Conservation (phyloP, 1,284 basidiomycete genomes). For the Papiliotrema flavescens region DNA sequence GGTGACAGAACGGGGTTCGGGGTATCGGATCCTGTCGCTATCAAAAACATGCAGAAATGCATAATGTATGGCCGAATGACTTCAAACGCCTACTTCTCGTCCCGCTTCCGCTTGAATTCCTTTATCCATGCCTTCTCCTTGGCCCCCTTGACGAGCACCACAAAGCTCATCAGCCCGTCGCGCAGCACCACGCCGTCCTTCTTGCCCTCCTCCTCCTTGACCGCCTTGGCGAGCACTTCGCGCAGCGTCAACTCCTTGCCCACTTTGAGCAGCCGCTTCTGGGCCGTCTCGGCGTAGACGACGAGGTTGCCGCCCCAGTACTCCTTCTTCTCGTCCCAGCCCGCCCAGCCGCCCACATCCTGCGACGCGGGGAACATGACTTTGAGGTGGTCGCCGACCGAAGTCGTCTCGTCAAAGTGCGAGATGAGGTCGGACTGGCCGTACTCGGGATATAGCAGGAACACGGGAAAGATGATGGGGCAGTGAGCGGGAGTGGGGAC, state of each 20-base stretch:
- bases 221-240: constrained; percentile 64
- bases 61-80: no score
- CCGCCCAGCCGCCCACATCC: constrained; percentile 52
- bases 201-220: constrained; percentile 53
- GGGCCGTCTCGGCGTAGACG: constrained; percentile 77
- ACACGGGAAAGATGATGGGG: constrained; percentile 77
- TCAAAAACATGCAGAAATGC: neutral
- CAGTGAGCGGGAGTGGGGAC: constrained; percentile 54
- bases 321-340: constrained; percentile 74
- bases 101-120: constrained; percentile 69
- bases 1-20: neutral
- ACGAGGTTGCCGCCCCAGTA: constrained; percentile 66
- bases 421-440: constrained; percentile 83
- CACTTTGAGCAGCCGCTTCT: constrained; percentile 76
- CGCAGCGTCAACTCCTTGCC: constrained; percentile 81
- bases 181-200: constrained; percentile 78
- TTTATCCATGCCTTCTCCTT: constrained; percentile 82
- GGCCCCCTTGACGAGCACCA: constrained; percentile 77
- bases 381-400: constrained; percentile 72
- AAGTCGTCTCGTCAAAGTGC: constrained; percentile 78
- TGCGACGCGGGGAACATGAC: constrained; percentile 70
- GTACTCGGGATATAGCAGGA: constrained; percentile 89
- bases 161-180: constrained; percentile 81
- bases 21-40: neutral
- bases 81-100: constrained; percentile 4